Evolutionary conservation across 2,329 filamentous ascomycete genomes (phyloP), one percentile per base, ranked within the genome.

Genomic region (Claviceps sp.): DNA sequence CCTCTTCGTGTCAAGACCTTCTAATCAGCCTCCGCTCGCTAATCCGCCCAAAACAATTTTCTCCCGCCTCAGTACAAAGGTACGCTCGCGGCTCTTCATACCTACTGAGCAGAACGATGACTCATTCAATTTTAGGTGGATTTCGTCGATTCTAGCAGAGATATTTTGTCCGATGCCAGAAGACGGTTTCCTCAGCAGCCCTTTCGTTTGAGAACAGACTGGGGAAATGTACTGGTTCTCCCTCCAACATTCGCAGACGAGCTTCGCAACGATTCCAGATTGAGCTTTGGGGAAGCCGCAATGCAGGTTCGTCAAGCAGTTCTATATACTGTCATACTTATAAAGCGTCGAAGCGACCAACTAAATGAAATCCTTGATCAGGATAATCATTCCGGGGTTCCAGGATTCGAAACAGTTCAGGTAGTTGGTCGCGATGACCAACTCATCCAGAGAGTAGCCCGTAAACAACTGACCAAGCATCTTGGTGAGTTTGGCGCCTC

Each of bases 191-290:
- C 37, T 26, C 17, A 49, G 16, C 37, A 56, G 17, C 56, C 56
- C 1, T 59, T 56, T 51, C 50, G 54, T 17, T 19, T 60, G 22
- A 53, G 51, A 30, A 52, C 56, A 11, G 57, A 61, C 38, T 48
- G 54, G 19, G 60, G 60, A 2, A 53, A 56, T 11, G 30, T 56
- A 8, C 54, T 55, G 3, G 47, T 61, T 30, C 52, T 62, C 1
- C 60, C 59, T 0, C 22, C 52, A 3, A 45, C 24, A 11, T 55
- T 60, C 34, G 43, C 53, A 10, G 47, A 60, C 37, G 57, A 59
- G 2, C 58, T 61, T 14, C 58, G 60, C 8, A 61, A 61, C 24
- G 56, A 61, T 6, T 47, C 50, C 5, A 52, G 53, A 7, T 51
- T 61, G 7, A 51, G 52, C 48, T 57, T 61, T 37, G 39, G 38